phyloP scores from a whole-genome alignment of 768 basidiomycete species.

The Boletus edulis region DNA sequence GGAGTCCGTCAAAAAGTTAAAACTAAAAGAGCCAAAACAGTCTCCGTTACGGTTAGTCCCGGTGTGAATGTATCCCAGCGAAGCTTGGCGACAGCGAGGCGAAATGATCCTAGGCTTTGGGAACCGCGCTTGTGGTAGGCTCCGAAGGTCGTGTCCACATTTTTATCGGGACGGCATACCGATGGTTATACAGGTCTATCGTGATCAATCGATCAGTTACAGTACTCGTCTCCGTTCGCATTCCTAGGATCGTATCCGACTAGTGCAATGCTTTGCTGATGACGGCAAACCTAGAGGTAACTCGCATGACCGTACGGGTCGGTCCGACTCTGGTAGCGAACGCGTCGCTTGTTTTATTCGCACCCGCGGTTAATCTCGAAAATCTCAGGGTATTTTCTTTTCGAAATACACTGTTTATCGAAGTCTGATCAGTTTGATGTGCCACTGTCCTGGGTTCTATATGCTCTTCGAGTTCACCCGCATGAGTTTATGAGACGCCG shows the following conservation, averaged over 20 bases:
- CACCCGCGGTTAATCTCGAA: slow-evolving; percentile 24
- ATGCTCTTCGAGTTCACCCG: slow-evolving; percentile 13
- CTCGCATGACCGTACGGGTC: background rate
- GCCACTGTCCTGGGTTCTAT: slow-evolving; percentile 10
- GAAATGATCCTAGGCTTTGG: slow-evolving; percentile 19
- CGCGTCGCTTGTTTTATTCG: slow-evolving; percentile 6
- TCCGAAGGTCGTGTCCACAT: slow-evolving; percentile 10
- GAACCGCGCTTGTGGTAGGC: slow-evolving; percentile 6
- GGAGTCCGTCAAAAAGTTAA: slow-evolving; percentile 31
- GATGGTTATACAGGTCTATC: slow-evolving; percentile 13
- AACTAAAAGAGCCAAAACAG: slow-evolving; percentile 36
- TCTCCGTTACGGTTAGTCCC: slow-evolving; percentile 22
- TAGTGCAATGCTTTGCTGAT: slow-evolving; percentile 4
- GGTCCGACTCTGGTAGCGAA: background rate
- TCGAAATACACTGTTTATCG: slow-evolving; percentile 17
- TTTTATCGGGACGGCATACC: slow-evolving; percentile 23
- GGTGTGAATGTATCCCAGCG: slow-evolving; percentile 17
- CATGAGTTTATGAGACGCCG: slow-evolving; percentile 16
- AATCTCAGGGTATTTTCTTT: slow-evolving; percentile 14
- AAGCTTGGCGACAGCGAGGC: slow-evolving; percentile 16
- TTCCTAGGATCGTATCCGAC: slow-evolving; percentile 1
- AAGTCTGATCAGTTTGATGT: slow-evolving; percentile 24
- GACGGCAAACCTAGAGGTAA: slow-evolving; percentile 2
- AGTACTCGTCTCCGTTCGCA: background rate
- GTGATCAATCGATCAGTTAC: slow-evolving; percentile 3